These are phyloP conservation scores for Botryotinia convoluta DNA, from an alignment of 2,329 filamentous ascomycete genomes.

Conservation along the genomic window DNA sequence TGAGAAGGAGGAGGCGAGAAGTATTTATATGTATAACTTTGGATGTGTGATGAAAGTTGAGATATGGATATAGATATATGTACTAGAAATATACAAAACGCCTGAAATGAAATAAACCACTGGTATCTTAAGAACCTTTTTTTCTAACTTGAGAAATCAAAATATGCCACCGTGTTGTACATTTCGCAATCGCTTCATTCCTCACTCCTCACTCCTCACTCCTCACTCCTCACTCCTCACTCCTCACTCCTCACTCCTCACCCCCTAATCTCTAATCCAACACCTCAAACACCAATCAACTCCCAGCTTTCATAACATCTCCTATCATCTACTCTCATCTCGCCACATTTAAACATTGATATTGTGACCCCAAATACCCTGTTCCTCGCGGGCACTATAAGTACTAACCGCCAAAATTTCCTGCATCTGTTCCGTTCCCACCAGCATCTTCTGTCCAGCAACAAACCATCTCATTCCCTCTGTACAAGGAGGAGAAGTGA, in stretches of 20 bases:
- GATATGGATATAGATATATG: no score
- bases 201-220: not conserved
- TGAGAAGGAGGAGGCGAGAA: no score
- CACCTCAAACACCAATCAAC: not conserved
- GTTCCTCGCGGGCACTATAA: not conserved
- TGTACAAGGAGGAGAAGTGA: slow-evolving; percentile 48
- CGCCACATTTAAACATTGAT: not conserved
- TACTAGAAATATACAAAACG: not conserved
- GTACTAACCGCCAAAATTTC: not conserved
- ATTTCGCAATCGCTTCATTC: not conserved
- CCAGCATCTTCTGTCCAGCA: slow-evolving; percentile 43
- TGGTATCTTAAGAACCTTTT: accelerated
- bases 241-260: not conserved
- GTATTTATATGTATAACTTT: no score
- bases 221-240: no score
- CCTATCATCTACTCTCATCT: no score
- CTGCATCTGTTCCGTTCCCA: slow-evolving; percentile 42
- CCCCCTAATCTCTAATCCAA: not conserved
- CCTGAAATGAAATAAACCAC: not conserved
- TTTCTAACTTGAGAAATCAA: not conserved
- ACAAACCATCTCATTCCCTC: slow-evolving; percentile 49
- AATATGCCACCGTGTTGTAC: not conserved
- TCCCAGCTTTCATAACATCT: not conserved
- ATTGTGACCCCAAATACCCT: slow-evolving; percentile 5
- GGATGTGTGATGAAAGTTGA: no score